These are phyloP conservation scores for Neohortaea acidophila DNA, from an alignment of 495 filamentous ascomycete species.

Conservation along the genomic window DNA sequence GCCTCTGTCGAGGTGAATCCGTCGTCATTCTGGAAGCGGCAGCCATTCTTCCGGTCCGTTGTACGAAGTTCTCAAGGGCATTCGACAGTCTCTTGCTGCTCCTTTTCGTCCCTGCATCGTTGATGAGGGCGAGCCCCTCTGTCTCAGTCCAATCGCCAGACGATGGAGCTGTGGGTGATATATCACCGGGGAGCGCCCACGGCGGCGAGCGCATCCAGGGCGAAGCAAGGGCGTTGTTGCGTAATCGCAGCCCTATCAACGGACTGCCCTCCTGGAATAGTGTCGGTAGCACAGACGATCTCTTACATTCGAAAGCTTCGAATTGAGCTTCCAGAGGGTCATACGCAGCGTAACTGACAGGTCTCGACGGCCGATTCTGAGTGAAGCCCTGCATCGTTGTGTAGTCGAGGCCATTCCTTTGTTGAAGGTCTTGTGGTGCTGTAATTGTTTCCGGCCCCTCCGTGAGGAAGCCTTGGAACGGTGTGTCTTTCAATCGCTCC, in stretches of 20 bases:
- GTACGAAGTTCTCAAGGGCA: slow-evolving; percentile 3
- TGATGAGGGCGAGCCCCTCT: too few relatives aligned
- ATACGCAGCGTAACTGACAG: background rate
- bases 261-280: slow-evolving; percentile 3
- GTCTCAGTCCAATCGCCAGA: background rate
- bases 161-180: background rate
- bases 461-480: slow-evolving; percentile 22
- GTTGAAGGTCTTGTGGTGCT: slow-evolving; percentile 6
- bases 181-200: background rate
- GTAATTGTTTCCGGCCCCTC: slow-evolving; percentile 3
- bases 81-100: slow-evolving; percentile 2
- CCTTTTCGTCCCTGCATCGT: background rate
- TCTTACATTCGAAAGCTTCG: slow-evolving; percentile 9
- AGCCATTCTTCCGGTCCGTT: too few relatives aligned
- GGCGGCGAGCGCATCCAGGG: slow-evolving; percentile 1
- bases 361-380: background rate
- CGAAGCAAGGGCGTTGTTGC: background rate
- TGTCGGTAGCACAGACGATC: slow-evolving; percentile 4
- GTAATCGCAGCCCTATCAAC: background rate
- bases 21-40: slow-evolving; percentile 7
- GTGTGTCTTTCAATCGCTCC: slow-evolving; percentile 23
- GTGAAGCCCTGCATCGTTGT: slow-evolving; percentile 6
- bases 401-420: background rate
- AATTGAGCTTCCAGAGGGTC: slow-evolving; percentile 12
- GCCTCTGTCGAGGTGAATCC: too few relatives aligned